Conservation (phyloP, 2,329 filamentous ascomycete genomes). For the Fusarium circinatum region DNA sequence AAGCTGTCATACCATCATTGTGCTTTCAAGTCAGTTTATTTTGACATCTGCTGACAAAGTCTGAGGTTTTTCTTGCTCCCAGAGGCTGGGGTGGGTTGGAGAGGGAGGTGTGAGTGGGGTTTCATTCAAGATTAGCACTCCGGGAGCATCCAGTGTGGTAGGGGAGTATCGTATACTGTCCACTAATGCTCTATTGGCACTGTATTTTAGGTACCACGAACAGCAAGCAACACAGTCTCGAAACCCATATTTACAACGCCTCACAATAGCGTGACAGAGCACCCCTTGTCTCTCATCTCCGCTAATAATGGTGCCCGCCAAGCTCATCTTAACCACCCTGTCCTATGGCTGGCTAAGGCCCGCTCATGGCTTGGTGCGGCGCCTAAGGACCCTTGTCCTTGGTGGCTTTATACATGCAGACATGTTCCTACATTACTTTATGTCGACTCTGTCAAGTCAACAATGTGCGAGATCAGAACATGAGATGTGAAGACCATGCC, state of each 20-base stretch:
- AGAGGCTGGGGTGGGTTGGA: slow-evolving; percentile 37
- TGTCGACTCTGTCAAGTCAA: slow-evolving; percentile 7
- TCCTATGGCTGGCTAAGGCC: slow-evolving; percentile 30
- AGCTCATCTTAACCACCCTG: slow-evolving; percentile 46
- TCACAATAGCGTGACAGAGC: slow-evolving; percentile 30
- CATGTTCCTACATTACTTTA: slow-evolving; percentile 23
- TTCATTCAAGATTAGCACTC: slow-evolving; percentile 55
- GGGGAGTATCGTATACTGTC: slow-evolving; percentile 40
- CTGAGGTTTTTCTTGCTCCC: not conserved
- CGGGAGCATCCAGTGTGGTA: slow-evolving; percentile 45
- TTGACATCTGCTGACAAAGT: not conserved
- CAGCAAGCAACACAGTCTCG: slow-evolving; percentile 1
- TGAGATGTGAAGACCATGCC: not conserved
- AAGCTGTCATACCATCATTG: fast-evolving
- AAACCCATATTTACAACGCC: not conserved
- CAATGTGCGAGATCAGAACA: slow-evolving; percentile 12
- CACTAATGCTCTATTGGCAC: fast-evolving
- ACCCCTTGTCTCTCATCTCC: slow-evolving; percentile 44
- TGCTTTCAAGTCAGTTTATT: not conserved
- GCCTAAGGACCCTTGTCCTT: slow-evolving; percentile 37
- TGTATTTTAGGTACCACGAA: not conserved
- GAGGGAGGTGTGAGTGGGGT: slow-evolving; percentile 56
- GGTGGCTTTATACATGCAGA: not conserved
- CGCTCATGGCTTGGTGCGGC: slow-evolving; percentile 41
- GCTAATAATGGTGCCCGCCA: slow-evolving; percentile 46